Percentiles rank a stretch among this genome's conserved stretches.
Evolutionary conservation across 225 moss, liverwort and hornwort species (phyloP).

Genomic region (Pseudoscleropodium purum): DNA sequence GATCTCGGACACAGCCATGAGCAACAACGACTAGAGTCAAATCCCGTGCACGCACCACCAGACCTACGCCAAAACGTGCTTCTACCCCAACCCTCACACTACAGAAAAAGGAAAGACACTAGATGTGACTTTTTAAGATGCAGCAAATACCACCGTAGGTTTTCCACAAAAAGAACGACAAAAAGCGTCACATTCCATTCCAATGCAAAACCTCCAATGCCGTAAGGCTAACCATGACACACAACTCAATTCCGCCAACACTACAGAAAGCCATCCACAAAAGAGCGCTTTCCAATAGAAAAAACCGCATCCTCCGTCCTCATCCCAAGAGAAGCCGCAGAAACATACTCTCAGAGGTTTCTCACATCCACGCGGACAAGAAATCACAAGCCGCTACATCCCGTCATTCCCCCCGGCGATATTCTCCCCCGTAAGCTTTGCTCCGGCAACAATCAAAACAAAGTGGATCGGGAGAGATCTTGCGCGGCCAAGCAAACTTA

Average conservation of each 20-base stretch:
- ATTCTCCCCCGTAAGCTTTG: not conserved
- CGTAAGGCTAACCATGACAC: not conserved
- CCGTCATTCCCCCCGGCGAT: not conserved
- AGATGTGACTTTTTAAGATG: conserved; percentile 5
- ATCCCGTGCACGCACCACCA: not conserved
- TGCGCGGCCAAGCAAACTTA: not conserved
- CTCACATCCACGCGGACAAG: not conserved
- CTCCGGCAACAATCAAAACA: not conserved
- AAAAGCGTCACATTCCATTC: not conserved
- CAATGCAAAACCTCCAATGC: conserved; percentile 7
- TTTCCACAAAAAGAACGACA: not conserved
- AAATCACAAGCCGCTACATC: not conserved
- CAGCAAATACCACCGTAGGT: not conserved
- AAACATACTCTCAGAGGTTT: not conserved
- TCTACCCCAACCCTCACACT: not conserved
- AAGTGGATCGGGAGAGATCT: not conserved
- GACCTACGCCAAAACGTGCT: not conserved
- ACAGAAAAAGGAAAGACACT: not conserved
- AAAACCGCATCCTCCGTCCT: not conserved
- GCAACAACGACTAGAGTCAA: not conserved
- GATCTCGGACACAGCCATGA: not conserved
- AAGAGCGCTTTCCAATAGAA: not conserved
- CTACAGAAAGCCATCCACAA: not conserved
- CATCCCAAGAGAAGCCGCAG: not conserved
- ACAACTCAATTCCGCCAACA: not conserved